Base-by-base conservation (phyloP, 1,284 basidiomycete genomes). In the Pseudozyma sp. region DNA sequence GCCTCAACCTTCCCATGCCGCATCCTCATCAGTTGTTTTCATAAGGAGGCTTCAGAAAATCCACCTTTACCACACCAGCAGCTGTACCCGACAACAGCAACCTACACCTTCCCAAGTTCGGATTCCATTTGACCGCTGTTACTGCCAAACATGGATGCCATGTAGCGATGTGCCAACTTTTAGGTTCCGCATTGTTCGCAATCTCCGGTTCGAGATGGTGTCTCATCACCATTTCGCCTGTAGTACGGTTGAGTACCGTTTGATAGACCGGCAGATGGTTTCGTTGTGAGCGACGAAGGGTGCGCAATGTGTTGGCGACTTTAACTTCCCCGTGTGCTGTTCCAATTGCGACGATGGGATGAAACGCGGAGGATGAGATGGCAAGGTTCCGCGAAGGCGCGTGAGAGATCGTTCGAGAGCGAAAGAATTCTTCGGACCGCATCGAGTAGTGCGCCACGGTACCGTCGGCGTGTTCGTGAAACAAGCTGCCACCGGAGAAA, bases 401-500 rank as follows among this genome's bases (percentile, higher is more conserved):
- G 35, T 55, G 36, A 4, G 66, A 52, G 2, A 72, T 45, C n/a
- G 35, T 16, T 1, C 74, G 51, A 13, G 58, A 52, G 6, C 69
- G 56, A 3, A 67, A 50, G 59, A 72, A 52, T 31, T 72, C 59
- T 21, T 69, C 70, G 1, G 62, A 39, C 1, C 62, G 58, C 14
- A 69, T 13, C 5, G 58, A 58, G 44, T 66, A 70, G 40, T 66
- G 52, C 18, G 59, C 45, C 16, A 74, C 52, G 3, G 49, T 52
- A 0, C 70, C 70, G 14, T 73, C 70, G n/a, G 64, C 65, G n/a
- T 61, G 49, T 54, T 73, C 70, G 59, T 73, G 65, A 1, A 67
- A 54, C 12, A 73, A 42, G 1, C 31, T 40, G 6, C 50, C 59
- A 34, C 66, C 58, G 7, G 53, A 43, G 16, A 61, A 67, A 0